These are phyloP conservation scores for Tulasnella sp. DNA, from an alignment of 768 basidiomycete species.

Conservation along the genomic window DNA sequence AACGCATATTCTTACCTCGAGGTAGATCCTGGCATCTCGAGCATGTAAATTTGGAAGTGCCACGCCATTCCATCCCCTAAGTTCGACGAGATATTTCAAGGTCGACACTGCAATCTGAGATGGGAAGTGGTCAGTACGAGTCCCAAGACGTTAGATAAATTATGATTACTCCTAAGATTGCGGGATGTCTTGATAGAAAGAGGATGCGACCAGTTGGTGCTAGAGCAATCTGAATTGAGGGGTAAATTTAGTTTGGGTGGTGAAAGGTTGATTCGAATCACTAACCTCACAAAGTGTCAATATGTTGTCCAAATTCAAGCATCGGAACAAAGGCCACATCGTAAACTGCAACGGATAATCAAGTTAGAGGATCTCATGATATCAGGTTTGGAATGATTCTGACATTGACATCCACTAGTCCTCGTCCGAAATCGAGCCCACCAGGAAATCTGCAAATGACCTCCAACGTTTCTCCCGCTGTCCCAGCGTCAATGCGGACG, in stretches of 20 bases:
- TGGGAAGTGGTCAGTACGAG: not conserved
- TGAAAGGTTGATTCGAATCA: not conserved
- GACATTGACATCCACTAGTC: constrained; percentile 75
- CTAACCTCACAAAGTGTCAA: constrained; percentile 79
- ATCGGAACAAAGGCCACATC: constrained; percentile 94
- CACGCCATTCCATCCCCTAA: constrained; percentile 87
- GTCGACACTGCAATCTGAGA: constrained; percentile 73
- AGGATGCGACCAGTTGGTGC: constrained; percentile 76
- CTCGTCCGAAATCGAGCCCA: constrained; percentile 84
- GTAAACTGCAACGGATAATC: constrained; percentile 42
- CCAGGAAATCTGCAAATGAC: constrained; percentile 85
- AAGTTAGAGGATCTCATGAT: not conserved
- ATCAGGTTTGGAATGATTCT: not conserved
- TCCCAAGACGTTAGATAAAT: not conserved
- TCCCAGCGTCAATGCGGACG: constrained; percentile 61
- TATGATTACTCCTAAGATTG: constrained; percentile 67
- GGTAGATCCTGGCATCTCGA: constrained; percentile 82
- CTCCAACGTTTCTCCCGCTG: constrained; percentile 44
- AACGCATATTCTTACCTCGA: constrained; percentile 35
- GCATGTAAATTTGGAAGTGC: constrained; percentile 71
- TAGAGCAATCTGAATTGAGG: constrained; percentile 50
- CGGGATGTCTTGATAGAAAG: constrained; percentile 79
- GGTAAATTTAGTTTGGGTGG: not conserved
- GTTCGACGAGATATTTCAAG: constrained; percentile 80
- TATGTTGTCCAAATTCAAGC: constrained; percentile 84